Base-by-base conservation (phyloP, 2,329 filamentous ascomycete genomes). In the Cladosporium cucumerinum region DNA sequence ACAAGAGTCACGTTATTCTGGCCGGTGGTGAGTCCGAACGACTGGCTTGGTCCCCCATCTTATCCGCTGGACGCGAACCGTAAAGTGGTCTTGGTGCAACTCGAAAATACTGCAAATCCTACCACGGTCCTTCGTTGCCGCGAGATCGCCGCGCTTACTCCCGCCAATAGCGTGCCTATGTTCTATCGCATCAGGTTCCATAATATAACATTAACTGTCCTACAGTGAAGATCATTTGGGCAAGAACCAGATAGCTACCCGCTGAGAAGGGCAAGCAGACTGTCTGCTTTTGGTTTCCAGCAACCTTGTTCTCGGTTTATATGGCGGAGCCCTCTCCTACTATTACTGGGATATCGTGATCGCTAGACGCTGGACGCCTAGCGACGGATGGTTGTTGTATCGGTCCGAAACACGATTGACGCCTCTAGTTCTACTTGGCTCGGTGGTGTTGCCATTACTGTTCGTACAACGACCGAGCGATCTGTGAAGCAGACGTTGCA, bases 141-240 rank as follows among this genome's bases (percentile, higher is more conserved):
- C 11, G 28, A 32, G 51, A 30, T 54, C 51, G 28, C 51, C 51
- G 51, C 25, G 51, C 51, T 28, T 32, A 8, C 51, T 46, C 51
- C 51, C 51, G 26, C 51, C 51, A 54, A 54, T 54, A 54, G 51
- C 10, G 51, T 54, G 51, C 51, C 18, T n/a, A 54, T 32, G 30
- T 54, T 32, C 26, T 32, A 54, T 30, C 32, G 51, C 51, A 54
- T 26, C 51, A 54, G 30, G 26, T 30, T 54, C 51, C 12, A 54
- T 54, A 54, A 10, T 21, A 7, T 6, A 12, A 16, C 51, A 54
- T 54, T 54, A 54, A 54, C 32, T 32, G 51, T 11, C 26, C 51
- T 54, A 54, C 32, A 54, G 51, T 4, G 51, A 32, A 2, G 28
- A 28, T 18, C 51, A 32, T 30, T 21, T 32, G n/a, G 26, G 51